Evolutionary conservation across 176 grass and related monocot species (phyloP).

Genomic region (Luzula sylvatica): DNA sequence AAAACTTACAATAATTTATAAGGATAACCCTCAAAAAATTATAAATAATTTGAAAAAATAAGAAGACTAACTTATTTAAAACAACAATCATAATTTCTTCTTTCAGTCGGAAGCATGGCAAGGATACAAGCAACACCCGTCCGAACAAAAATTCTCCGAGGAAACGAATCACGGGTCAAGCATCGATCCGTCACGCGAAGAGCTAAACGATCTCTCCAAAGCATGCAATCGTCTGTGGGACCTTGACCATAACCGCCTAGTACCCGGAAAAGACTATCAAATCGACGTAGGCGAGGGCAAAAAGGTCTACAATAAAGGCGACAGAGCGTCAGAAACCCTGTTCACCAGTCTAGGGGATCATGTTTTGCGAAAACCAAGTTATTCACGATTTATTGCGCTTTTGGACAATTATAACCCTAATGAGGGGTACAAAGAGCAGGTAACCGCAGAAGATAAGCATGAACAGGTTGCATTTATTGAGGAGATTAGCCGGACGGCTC

Average conservation of each 20-base stretch:
- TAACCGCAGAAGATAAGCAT: conserved; percentile 77
- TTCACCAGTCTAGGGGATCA: conserved; percentile 58
- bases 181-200: conserved; percentile 61
- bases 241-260: conserved; percentile 64
- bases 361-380: conserved; percentile 51
- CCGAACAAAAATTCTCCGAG: conserved; percentile 72
- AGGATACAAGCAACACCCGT: conserved; percentile 49
- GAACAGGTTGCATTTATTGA: conserved; percentile 86
- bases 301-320: conserved; percentile 80
- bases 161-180: conserved; percentile 46
- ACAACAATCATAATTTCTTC: conserved; percentile 22
- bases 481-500: conserved; percentile 83
- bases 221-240: conserved; percentile 75
- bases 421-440: conserved; percentile 70
- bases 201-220: conserved; percentile 61
- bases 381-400: conserved; percentile 73
- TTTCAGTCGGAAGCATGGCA: conserved; percentile 71
- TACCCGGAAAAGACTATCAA: conserved; percentile 73
- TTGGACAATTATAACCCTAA: conserved; percentile 92
- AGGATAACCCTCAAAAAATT: no score
- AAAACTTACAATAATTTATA: no score
- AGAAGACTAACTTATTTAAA: background rate
- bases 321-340: conserved; percentile 60
- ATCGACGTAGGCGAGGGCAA: conserved; percentile 78
- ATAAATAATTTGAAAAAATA: no score